phyloP scores from a whole-genome alignment of 2,329 filamentous ascomycete genomes.

The Trichoderma aggressivum region DNA sequence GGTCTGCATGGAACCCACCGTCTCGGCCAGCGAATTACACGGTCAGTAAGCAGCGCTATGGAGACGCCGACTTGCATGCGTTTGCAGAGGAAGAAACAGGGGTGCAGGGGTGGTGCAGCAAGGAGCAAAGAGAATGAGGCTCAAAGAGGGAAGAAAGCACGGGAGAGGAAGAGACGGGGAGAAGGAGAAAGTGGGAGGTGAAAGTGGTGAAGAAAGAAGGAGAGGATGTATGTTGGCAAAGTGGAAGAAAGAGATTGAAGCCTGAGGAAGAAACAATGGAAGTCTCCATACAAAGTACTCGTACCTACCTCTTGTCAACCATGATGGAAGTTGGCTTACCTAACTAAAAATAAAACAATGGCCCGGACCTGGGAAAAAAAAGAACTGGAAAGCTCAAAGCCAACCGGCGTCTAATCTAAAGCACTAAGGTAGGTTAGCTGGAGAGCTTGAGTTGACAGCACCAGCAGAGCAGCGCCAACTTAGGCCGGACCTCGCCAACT shows the following conservation, averaged over 20 bases:
- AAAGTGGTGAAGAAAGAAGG: background rate
- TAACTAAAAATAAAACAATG: background rate
- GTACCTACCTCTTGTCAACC: background rate
- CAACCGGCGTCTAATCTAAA: background rate
- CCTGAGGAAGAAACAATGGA: background rate
- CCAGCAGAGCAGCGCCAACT: background rate
- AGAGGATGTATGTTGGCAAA: no score
- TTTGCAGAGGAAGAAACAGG: slow-evolving; percentile 12
- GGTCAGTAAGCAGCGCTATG: background rate
- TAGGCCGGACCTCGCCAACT: background rate
- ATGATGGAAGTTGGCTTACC: no score
- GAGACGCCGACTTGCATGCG: slow-evolving; percentile 15
- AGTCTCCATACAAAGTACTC: background rate
- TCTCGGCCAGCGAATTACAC: background rate
- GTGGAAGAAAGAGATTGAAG: background rate
- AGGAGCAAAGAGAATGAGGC: background rate
- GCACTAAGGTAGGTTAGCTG: no score
- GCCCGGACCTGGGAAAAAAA: no score
- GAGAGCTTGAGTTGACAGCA: background rate
- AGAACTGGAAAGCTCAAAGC: no score
- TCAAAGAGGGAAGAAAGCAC: background rate
- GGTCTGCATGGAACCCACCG: slow-evolving; percentile 8
- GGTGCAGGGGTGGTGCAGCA: background rate
- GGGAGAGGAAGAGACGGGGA: background rate
- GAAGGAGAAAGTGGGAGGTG: no score